phyloP scores from a whole-genome alignment of 1,139 yeast species.

The Diutina catenulata region DNA sequence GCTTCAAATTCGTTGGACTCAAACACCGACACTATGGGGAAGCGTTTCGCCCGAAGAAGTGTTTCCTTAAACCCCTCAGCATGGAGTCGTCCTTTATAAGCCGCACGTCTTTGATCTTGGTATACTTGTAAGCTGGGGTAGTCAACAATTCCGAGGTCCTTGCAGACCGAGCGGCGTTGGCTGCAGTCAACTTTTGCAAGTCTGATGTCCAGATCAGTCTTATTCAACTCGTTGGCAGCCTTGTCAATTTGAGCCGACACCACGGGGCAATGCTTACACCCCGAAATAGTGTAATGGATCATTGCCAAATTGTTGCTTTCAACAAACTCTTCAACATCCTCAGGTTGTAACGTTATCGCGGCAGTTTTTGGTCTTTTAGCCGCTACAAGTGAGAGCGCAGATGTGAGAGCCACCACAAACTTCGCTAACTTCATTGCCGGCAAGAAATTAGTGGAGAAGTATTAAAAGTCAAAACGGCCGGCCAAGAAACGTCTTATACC shows the following conservation, averaged over 20 bases:
- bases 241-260: constrained; percentile 90
- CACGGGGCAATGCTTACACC: constrained; percentile 99
- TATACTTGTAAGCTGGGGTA: constrained; percentile 87
- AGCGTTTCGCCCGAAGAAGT: constrained; percentile 79
- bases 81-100: constrained; percentile 77
- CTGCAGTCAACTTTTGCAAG: constrained; percentile 93
- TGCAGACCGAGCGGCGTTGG: constrained; percentile 71
- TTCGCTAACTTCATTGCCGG: too few species aligned
- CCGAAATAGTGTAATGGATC: too few species aligned
- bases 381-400: too few species aligned
- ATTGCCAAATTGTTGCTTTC: too few species aligned
- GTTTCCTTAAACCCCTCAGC: constrained; percentile 65
- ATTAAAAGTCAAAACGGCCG: too few species aligned
- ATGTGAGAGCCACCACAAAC: too few species aligned
- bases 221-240: constrained; percentile 71
- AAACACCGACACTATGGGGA: constrained; percentile 52
- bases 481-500: too few species aligned
- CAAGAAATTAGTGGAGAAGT: too few species aligned
- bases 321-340: too few species aligned
- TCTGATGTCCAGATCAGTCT: constrained; percentile 46
- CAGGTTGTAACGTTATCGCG: too few species aligned
- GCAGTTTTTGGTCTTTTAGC: too few species aligned
- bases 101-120: constrained; percentile 37
- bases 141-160: constrained; percentile 65
- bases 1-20: constrained; percentile 35